Evolutionary conservation across 129 eudicot genomes (phyloP).

Genomic region (Centaurea solstitialis): DNA sequence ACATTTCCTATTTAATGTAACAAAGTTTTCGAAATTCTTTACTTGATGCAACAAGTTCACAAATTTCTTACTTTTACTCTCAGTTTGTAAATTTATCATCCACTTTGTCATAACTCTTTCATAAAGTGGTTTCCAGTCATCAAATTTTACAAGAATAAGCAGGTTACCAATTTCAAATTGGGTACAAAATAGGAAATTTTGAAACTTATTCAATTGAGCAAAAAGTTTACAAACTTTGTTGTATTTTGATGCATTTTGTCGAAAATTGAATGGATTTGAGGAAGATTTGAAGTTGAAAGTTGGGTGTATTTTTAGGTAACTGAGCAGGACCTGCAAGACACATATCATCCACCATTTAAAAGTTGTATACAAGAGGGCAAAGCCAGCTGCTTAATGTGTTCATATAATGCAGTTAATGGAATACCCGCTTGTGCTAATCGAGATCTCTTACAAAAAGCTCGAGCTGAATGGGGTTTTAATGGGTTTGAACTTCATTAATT

Average conservation of each 20-base stretch:
- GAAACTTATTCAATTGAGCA: no score
- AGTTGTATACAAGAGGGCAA: slow-evolving; percentile 83
- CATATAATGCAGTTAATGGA: slow-evolving; percentile 89
- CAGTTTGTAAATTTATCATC: background rate
- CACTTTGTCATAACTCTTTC: background rate
- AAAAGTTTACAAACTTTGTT: background rate
- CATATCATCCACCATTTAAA: slow-evolving; percentile 84
- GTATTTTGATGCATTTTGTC: background rate
- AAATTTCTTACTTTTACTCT: background rate
- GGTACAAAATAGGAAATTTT: no score
- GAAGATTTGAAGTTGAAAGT: background rate
- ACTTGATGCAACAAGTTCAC: background rate
- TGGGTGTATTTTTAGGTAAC: slow-evolving; percentile 60
- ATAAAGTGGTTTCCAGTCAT: no score
- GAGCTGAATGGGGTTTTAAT: slow-evolving; percentile 80
- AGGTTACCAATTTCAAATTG: background rate
- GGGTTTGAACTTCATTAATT: slow-evolving; percentile 56
- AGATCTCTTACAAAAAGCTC: slow-evolving; percentile 74
- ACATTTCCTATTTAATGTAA: background rate
- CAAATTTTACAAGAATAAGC: no score
- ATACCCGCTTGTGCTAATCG: slow-evolving; percentile 80
- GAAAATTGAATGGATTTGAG: background rate
- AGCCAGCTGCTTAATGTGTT: slow-evolving; percentile 99
- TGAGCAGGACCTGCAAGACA: slow-evolving; percentile 90
- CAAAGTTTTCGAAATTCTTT: background rate